Conservation (phyloP, 1,139 yeast genomes). For the Pichia sp. region DNA sequence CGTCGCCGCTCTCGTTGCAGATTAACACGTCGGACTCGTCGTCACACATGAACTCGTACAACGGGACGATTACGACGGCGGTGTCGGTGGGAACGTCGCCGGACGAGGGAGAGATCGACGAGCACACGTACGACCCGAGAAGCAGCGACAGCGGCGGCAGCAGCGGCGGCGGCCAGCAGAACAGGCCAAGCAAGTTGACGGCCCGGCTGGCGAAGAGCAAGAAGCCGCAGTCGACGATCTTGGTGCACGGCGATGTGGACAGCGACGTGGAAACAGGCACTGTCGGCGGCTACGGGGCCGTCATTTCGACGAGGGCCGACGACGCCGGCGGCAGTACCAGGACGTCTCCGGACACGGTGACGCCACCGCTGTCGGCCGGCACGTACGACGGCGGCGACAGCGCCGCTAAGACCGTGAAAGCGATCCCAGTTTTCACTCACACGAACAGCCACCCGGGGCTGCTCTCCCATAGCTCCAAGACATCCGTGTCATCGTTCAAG, state of each 20-base stretch:
- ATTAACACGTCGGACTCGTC: constrained; percentile 16
- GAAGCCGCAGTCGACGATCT: constrained; percentile 6
- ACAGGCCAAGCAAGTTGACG: background rate
- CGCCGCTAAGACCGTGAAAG: background rate
- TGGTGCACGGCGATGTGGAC: background rate
- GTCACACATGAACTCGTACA: constrained; percentile 19
- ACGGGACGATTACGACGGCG: constrained; percentile 31
- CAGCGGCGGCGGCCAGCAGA: background rate
- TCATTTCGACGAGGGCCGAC: background rate
- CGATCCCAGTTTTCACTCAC: constrained; percentile 10
- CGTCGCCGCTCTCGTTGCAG: constrained; percentile 18
- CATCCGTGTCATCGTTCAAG: constrained; percentile 17
- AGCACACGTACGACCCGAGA: constrained; percentile 20
- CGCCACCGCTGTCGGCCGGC: background rate
- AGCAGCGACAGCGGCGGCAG: background rate
- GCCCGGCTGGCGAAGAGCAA: background rate
- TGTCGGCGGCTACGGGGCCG: background rate
- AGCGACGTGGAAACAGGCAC: background rate
- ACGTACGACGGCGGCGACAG: background rate
- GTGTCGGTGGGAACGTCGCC: constrained; percentile 32
- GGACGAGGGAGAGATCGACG: constrained; percentile 21
- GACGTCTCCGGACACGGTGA: background rate
- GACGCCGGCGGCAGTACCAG: too few relatives aligned
- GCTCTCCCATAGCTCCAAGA: constrained; percentile 8
- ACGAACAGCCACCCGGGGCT: background rate